Base-by-base conservation (phyloP, 345 rosid genomes). In the Citrus hindsii region DNA sequence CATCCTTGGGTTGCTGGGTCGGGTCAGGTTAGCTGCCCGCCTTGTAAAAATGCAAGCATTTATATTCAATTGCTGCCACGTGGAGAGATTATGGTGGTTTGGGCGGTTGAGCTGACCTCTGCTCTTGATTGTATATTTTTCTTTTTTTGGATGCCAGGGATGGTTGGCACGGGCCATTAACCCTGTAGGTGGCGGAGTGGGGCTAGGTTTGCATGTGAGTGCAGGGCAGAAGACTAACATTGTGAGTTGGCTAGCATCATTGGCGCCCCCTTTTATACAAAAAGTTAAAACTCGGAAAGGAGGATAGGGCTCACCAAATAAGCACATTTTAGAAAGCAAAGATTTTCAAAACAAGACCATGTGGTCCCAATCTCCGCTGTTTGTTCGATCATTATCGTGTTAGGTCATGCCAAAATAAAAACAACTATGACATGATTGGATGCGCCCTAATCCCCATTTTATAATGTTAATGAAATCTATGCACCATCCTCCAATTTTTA, bases 161-260 rank as follows among this genome's bases (percentile, higher is more conserved):
- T 6, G 60, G 60, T 28, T 65, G 71, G 69, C 40, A 16, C 16
- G 53, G 60, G 30, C 58, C 2, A 10, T 3, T n/a, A 9, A 7
- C 13, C 70, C 51, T 9, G 4, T 1, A 0, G 53, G 28, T n/a
- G 18, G 30, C 5, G 9, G 7, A 1, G 76, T 55, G 84, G 85
- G 83, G 76, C 22, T 4, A 28, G 35, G 10, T 48, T 19, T n/a
- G 81, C 90, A 88, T 81, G 89, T 88, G 89, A 82, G 24, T 25
- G 83, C 46, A 24, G 56, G 24, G 53, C 51, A 13, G 13, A 60
- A 38, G 24, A 25, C 56, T 66, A 73, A 25, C 77, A 56, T 8
- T 18, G 9, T 81, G 89, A 83, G 91, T 80, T 88, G 91, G 77
- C 80, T 5, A 24, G 67, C 89, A 85, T 78, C 22, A 77, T 42